Evolutionary conservation across 2,329 filamentous ascomycete species (phyloP), one percentile per base, ranked within the genome.

Genomic region (Biscogniauxia marginata): DNA sequence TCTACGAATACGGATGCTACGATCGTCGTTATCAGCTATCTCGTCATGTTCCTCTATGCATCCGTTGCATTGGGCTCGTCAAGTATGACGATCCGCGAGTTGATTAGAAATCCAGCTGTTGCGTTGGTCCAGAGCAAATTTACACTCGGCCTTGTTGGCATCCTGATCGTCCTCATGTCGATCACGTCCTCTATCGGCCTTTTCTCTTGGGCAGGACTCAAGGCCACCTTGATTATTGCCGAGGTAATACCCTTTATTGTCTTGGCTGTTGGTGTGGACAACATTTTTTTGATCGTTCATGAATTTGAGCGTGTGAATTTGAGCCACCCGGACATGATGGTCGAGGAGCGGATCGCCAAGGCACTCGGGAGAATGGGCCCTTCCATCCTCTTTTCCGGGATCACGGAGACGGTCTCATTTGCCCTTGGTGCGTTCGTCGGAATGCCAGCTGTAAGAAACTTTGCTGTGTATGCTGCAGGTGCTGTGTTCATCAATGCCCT

Each of bases 201-300:
- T 45, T 99, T 98, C 70, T 96, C 95, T 0, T 95, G 91, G 71
- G 84, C 86, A 39, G 93, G 93, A 1, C 84, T 99, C 67, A 97
- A 96, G 74, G 95, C 93, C 13, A 99, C 95, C 0, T 79, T 99
- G 63, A 99, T 99, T 68, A 99, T 99, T 59, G 93, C 96, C 4
- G 95, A 99, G 70, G 95, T 99, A 59, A 99, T 99, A 62, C 95
- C 95, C 0, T 99, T 99, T 74, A 87, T 99, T 62, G 93, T 99
- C 8, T 78, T 99, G 19, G 95, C 95, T 11, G 93, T 99, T 23
- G 95, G 95, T 47, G 96, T 99, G 2, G 95, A 99, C 80, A 99
- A 99, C 70, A 98, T 99, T 67, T 99, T 99, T 76, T 79, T 99
- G 54, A 96, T 99, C 57, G 95, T 99, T 0, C 95, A 99, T 73